phyloP scores from a whole-genome alignment of 2,329 filamentous ascomycete species.

The Botryosphaeria dothidea region DNA sequence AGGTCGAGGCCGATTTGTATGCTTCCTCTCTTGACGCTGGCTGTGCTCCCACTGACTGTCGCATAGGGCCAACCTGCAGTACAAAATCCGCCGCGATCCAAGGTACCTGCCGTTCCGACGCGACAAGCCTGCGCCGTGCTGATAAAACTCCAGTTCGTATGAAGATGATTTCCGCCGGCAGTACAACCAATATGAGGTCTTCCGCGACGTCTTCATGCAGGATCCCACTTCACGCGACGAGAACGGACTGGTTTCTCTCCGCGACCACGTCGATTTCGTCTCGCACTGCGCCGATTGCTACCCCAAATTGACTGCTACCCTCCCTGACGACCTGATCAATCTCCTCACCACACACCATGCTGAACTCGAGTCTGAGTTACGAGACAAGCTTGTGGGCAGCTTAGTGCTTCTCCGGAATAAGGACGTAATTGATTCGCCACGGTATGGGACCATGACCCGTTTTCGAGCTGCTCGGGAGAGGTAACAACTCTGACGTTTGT shows the following conservation, averaged over 20 bases:
- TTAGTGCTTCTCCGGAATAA: constrained; percentile 86
- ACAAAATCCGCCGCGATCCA: constrained; percentile 87
- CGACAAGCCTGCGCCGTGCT: not conserved
- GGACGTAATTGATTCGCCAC: constrained; percentile 83
- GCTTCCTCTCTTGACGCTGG: not conserved
- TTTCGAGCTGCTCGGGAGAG: not conserved
- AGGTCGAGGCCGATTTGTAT: constrained; percentile 86
- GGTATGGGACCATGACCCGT: constrained; percentile 37
- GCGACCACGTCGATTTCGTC: constrained; percentile 90
- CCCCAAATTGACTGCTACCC: constrained; percentile 73
- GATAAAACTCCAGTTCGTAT: constrained; percentile 65
- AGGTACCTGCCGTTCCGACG: constrained; percentile 52
- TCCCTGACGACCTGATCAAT: constrained; percentile 77
- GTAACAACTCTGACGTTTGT: not conserved
- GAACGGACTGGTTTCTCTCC: constrained; percentile 78
- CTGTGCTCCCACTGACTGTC: not conserved
- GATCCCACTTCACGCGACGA: constrained; percentile 77
- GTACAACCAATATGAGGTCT: constrained; percentile 87
- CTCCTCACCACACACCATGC: constrained; percentile 83
- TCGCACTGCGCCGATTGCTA: constrained; percentile 94
- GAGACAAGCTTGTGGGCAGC: constrained; percentile 93
- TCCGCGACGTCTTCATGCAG: constrained; percentile 86
- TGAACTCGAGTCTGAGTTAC: constrained; percentile 76
- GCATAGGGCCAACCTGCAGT: constrained; percentile 75
- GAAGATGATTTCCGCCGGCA: constrained; percentile 85